Evolutionary conservation across 495 filamentous ascomycete genomes (phyloP), one percentile per base, ranked within the genome.

Genomic region (Penicillium mononematosum): DNA sequence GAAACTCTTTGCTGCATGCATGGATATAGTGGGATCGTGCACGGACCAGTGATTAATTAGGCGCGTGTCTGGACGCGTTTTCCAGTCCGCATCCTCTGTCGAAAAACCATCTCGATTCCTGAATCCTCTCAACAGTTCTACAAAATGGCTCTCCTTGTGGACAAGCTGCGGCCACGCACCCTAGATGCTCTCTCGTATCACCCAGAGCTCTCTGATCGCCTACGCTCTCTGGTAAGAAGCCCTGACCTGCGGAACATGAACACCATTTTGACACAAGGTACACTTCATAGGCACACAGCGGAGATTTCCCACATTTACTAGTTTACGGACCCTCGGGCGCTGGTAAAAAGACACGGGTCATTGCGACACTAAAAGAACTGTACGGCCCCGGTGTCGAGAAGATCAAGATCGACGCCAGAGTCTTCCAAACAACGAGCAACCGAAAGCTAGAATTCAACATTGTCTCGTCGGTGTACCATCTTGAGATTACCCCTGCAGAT

Each of bases 381-480:
- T 97, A 90, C 69, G 92, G 92, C 1, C 86, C 92, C 10, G 91
- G 91, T 34, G 92, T 96, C 10, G 92, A 96, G 62, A 96, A 96
- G 80, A 96, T 97, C 78, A 96, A 96, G 74, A 94, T 96, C 77
- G 92, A 97, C 69, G 87, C 90, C 20, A 88, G 94, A 59, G 86
- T 96, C 51, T 98, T 98, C 81, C 91, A 96, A 71, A 97, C 94
- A 1, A 93, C 85, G 19, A 86, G 86, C 68, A 96, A 96, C 72
- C 92, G 94, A 63, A 98, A 98, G 71, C 85, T 98, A 56, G 94
- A 98, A 75, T 98, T 98, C 81, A 98, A 95, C 76, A 96, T 98
- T 58, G 95, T 98, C 45, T 83, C 91, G 25, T 96, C 91, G 0
- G 83, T 96, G 45, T 98, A 98, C 75, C 94, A 98, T 64, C 86